phyloP scores from a whole-genome alignment of 2,329 filamentous ascomycete genomes.

The Dactylellina sp. region DNA sequence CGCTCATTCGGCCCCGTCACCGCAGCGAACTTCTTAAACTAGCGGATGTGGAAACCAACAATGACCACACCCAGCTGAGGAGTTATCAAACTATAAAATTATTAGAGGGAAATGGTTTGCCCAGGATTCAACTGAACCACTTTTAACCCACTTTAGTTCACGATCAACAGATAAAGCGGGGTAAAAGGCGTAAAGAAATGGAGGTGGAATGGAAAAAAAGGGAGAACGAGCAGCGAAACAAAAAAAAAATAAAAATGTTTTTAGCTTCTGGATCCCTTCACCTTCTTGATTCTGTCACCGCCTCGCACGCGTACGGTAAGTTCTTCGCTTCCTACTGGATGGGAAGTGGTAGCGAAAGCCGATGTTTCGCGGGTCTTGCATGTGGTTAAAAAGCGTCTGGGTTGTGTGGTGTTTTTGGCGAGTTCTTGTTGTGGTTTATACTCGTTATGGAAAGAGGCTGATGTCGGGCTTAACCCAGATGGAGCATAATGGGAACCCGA shows the following conservation, averaged over 20 bases:
- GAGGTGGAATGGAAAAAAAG: conserved; percentile 1
- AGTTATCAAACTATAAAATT: conserved; percentile 36
- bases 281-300: conserved; percentile 56
- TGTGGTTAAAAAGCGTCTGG: conserved; percentile 24
- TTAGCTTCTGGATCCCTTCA: conserved; percentile 36
- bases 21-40: conserved; percentile 32
- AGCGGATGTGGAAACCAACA: conserved; percentile 19
- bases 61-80: conserved; percentile 16
- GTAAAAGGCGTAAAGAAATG: conserved; percentile 20
- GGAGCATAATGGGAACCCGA: conserved; percentile 39
- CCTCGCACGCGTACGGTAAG: conserved; percentile 47
- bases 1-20: conserved; percentile 20
- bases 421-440: conserved; percentile 29
- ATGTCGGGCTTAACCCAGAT: conserved; percentile 42
- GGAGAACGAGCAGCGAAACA: neutral
- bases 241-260: conserved; percentile 18
- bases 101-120: no score
- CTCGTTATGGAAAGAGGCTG: conserved; percentile 50
- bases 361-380: conserved; percentile 56
- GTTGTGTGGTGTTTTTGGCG: conserved; percentile 28
- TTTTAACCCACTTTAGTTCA: conserved; percentile 22
- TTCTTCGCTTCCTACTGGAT: conserved; percentile 57
- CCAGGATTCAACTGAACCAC: conserved; percentile 31
- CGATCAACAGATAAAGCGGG: conserved; percentile 47
- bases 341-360: conserved; percentile 55